Evolutionary conservation across 805 yeast genomes (phyloP).

Genomic region (Candida awuae): DNA sequence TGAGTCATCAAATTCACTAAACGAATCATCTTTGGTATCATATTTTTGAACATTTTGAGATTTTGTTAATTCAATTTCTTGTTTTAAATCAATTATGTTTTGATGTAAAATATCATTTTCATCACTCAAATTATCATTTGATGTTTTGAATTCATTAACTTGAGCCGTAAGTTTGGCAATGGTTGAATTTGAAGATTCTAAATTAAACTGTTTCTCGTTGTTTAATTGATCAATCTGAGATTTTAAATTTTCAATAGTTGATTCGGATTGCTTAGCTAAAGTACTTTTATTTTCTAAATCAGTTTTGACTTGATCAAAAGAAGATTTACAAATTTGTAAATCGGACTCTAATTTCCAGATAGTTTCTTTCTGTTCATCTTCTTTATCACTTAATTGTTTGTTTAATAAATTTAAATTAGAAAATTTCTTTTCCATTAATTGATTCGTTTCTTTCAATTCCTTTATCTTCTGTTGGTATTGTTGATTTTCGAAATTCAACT

Average conservation of each 20-base stretch:
- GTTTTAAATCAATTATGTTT: slow-evolving; percentile 27
- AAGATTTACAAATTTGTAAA: slow-evolving; percentile 33
- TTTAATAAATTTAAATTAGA: slow-evolving; percentile 28
- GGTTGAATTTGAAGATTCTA: slow-evolving; percentile 31
- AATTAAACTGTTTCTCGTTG: slow-evolving; percentile 15
- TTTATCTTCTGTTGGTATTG: slow-evolving; percentile 37
- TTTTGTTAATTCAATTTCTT: slow-evolving; percentile 11
- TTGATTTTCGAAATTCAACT: slow-evolving; percentile 57
- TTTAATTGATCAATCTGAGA: slow-evolving; percentile 28
- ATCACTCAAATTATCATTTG: slow-evolving; percentile 55
- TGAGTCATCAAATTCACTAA: slow-evolving; percentile 30
- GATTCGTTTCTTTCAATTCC: slow-evolving; percentile 35
- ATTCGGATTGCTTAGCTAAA: not conserved
- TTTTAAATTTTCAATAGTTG: slow-evolving; percentile 6
- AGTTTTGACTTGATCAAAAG: slow-evolving; percentile 31
- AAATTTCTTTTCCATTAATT: slow-evolving; percentile 30
- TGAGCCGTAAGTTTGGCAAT: slow-evolving; percentile 34
- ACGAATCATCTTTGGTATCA: slow-evolving; percentile 20
- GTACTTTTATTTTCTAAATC: slow-evolving; percentile 36
- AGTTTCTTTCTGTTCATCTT: slow-evolving; percentile 46
- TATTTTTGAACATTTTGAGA: slow-evolving; percentile 16
- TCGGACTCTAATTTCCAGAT: slow-evolving; percentile 66
- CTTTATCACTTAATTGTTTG: slow-evolving; percentile 31
- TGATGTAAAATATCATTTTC: slow-evolving; percentile 53
- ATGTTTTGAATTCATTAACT: slow-evolving; percentile 39